These are phyloP conservation scores for Eucalyptus marginata DNA, from an alignment of 345 rosid species.

Conservation along the genomic window DNA sequence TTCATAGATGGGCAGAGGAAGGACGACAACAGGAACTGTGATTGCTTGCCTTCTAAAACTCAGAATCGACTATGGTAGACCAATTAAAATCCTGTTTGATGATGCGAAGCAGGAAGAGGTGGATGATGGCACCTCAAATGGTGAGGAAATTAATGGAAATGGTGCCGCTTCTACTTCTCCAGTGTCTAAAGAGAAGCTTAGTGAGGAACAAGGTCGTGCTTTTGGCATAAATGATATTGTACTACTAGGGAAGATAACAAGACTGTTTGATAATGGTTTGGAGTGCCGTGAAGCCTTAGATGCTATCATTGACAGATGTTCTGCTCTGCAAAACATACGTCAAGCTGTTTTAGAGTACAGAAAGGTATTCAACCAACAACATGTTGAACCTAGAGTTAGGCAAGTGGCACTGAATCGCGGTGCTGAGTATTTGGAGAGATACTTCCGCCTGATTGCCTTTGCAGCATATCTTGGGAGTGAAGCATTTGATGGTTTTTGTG, in stretches of 20 bases:
- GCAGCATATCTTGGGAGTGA: slow-evolving; percentile 97
- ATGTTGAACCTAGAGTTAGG: slow-evolving; percentile 82
- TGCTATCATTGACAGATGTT: slow-evolving; percentile 88
- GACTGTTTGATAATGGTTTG: slow-evolving; percentile 81
- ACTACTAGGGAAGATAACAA: slow-evolving; percentile 81
- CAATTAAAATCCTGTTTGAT: slow-evolving; percentile 52
- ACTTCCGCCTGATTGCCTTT: slow-evolving; percentile 88
- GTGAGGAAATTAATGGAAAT: slow-evolving; percentile 70
- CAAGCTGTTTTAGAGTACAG: slow-evolving; percentile 84
- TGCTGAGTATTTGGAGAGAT: slow-evolving; percentile 90
- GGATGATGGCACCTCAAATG: slow-evolving; percentile 79
- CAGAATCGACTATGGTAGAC: slow-evolving; percentile 79
- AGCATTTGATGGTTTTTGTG: slow-evolving; percentile 85
- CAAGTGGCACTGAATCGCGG: slow-evolving; percentile 89
- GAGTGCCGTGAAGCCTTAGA: slow-evolving; percentile 92
- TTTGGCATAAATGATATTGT: slow-evolving; percentile 94
- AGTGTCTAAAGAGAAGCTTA: slow-evolving; percentile 13
- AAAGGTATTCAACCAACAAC: slow-evolving; percentile 83
- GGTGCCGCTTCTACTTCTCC: slow-evolving; percentile 13
- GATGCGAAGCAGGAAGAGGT: slow-evolving; percentile 52
- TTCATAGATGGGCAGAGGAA: slow-evolving; percentile 95
- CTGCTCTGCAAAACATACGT: slow-evolving; percentile 95
- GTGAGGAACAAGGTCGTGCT: slow-evolving; percentile 38
- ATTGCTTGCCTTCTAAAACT: slow-evolving; percentile 96
- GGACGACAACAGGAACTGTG: slow-evolving; percentile 98